Percentiles rank a stretch among this genome's conserved stretches.
These are phyloP conservation scores for Pichia eremophila DNA, from an alignment of 805 yeast genomes.

Conservation along the genomic window DNA sequence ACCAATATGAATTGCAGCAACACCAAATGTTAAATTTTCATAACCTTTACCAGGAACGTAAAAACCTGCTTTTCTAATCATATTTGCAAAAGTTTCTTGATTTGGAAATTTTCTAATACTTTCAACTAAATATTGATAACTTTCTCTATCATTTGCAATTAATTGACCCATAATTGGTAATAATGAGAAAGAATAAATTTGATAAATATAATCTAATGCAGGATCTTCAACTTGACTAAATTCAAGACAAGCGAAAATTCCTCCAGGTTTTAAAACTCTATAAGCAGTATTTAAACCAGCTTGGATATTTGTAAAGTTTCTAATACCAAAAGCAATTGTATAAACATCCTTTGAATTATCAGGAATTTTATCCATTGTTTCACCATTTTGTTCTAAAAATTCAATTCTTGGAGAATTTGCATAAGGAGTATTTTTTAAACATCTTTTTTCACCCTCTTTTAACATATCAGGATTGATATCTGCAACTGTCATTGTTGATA, in stretches of 20 bases:
- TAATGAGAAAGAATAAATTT: conserved; percentile 78
- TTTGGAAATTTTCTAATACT: conserved; percentile 85
- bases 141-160: conserved; percentile 89
- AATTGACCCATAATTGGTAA: conserved; percentile 94
- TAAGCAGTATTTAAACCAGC: conserved; percentile 93
- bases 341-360: conserved; percentile 89
- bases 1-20: conserved; percentile 93
- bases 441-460: conserved; percentile 80
- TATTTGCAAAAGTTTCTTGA: conserved; percentile 80
- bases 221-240: conserved; percentile 86
- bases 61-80: conserved; percentile 95
- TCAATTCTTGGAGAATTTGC: conserved; percentile 62
- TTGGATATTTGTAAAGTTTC: conserved; percentile 92
- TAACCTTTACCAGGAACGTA: conserved; percentile 85
- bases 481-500: conserved; percentile 78
- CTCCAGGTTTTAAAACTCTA: conserved; percentile 94
- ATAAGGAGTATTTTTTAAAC: conserved; percentile 44
- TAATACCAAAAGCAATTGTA: conserved; percentile 94
- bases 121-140: conserved; percentile 93
- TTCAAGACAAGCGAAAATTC: conserved; percentile 93
- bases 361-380: conserved; percentile 70
- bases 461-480: conserved; percentile 97
- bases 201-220: conserved; percentile 64
- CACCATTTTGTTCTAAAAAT: conserved; percentile 90
- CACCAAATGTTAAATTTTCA: conserved; percentile 89